phyloP scores from a whole-genome alignment of 306 rosid species.

The Lablab purpureus region DNA sequence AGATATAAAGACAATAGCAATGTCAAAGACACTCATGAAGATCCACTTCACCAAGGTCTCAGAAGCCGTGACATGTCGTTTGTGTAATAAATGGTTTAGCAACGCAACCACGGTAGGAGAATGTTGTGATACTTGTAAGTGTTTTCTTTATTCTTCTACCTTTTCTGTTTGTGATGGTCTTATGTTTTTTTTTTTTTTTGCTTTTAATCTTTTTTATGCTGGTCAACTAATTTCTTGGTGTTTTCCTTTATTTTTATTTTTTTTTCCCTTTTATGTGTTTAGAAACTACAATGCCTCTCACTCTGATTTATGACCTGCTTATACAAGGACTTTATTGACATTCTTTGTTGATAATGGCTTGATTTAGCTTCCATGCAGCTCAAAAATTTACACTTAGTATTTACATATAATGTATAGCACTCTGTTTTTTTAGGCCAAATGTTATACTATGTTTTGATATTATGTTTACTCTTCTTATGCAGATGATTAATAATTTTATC shows the following conservation, averaged over 20 bases:
- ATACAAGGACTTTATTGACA: slow-evolving; percentile 18
- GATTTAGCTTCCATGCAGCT: slow-evolving; percentile 18
- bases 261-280: not conserved
- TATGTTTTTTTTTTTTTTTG: slow-evolving; percentile 28
- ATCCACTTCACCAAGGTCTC: slow-evolving; percentile 13
- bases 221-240: not conserved
- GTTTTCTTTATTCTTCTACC: not conserved
- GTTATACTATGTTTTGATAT: not conserved
- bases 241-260: not conserved
- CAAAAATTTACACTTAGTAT: not conserved
- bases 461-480: not conserved
- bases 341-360: not conserved
- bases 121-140: slow-evolving; percentile 62
- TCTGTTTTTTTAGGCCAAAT: not conserved
- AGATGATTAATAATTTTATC: slow-evolving; percentile 14
- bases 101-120: slow-evolving; percentile 54
- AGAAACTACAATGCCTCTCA: not conserved
- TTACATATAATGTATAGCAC: not conserved
- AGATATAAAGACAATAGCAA: slow-evolving; percentile 37
- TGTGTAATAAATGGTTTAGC: slow-evolving; percentile 42
- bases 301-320: slow-evolving; percentile 20
- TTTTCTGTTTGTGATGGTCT: slow-evolving; percentile 14
- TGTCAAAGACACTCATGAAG: not conserved
- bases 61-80: slow-evolving; percentile 45
- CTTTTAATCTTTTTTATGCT: not conserved